Evolutionary conservation across 2,329 filamentous ascomycete genomes (phyloP), one percentile per base, ranked within the genome.

Genomic region (Penicillium corylophilum): DNA sequence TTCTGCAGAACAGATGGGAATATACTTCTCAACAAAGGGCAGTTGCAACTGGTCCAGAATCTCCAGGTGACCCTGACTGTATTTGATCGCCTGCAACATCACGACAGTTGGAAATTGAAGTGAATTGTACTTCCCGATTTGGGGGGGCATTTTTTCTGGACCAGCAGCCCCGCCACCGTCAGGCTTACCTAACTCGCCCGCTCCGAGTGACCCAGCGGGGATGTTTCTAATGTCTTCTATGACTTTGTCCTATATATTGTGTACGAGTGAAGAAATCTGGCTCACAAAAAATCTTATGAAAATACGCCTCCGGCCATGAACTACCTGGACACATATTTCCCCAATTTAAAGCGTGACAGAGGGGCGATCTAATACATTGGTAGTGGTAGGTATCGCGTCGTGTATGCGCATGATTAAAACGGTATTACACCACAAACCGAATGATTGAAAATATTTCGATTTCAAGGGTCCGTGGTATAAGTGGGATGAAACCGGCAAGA

Each of bases 21-120:
- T 77, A 62, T 82, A 86, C 52, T 77, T 72, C 59, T 82, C 78
- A 48, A 80, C 72, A 61, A 85, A 82, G 6, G 84, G 84, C 22
- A 87, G 70, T 61, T 81, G 78, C 40, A 86, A 74, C 66, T 87
- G 84, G 61, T 87, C 82, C 56, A 87, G 77, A 49, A 86, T 84
- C 47, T 79, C 72, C 50, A 86, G 76, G 53, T 77, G 72, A 46
- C 81, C 82, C 40, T 75, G 71, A 38, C 72, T 69, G 68, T 85
- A 86, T 63, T 78, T 81, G 65, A 86, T 86, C 18, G 83, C 82
- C 69, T 85, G 77, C 50, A 86, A 75, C 38, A 82, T 80, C 9
- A 20, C 35, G 18, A 22, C 20, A 20, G 39, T n/a, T 22, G 18
- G 20, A 12, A 10, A 5, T 5, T n/a, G 22, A 24, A 26, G 39